phyloP scores from a whole-genome alignment of 305 asterid genomes.

The Lippia alba region DNA sequence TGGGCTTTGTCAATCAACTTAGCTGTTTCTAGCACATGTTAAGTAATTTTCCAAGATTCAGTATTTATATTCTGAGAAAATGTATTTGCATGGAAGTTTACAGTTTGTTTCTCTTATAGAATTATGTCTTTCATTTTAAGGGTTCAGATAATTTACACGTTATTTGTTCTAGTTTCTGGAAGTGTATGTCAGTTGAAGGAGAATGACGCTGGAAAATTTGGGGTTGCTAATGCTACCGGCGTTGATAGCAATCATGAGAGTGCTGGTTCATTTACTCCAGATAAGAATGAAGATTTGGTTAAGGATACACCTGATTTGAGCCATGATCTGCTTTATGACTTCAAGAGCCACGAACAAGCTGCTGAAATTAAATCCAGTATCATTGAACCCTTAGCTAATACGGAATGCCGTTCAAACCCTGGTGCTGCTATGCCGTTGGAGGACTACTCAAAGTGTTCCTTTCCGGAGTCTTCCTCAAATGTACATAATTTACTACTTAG shows the following conservation, averaged over 20 bases:
- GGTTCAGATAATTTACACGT: background rate
- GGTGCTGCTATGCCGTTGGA: constrained; percentile 45
- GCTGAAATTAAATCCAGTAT: constrained; percentile 36
- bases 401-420: constrained; percentile 40
- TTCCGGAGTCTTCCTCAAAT: constrained; percentile 40
- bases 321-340: constrained; percentile 33
- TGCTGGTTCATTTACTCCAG: constrained; percentile 34
- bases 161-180: constrained; percentile 37
- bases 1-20: constrained; percentile 7
- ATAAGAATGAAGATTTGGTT: constrained; percentile 38
- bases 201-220: constrained; percentile 31
- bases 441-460: constrained; percentile 39
- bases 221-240: constrained; percentile 25
- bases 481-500: constrained; percentile 38
- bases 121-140: constrained; percentile 19
- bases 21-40: constrained; percentile 21
- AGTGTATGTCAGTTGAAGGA: constrained; percentile 32
- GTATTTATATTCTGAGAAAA: background rate
- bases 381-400: constrained; percentile 33
- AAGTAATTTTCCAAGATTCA: constrained; percentile 11
- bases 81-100: constrained; percentile 14
- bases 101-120: constrained; percentile 23
- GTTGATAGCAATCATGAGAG: constrained; percentile 31
- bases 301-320: constrained; percentile 37
- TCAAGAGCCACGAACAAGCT: constrained; percentile 38